These are phyloP conservation scores for Pleomassaria siparia DNA, from an alignment of 2,329 filamentous ascomycete species.

Conservation along the genomic window DNA sequence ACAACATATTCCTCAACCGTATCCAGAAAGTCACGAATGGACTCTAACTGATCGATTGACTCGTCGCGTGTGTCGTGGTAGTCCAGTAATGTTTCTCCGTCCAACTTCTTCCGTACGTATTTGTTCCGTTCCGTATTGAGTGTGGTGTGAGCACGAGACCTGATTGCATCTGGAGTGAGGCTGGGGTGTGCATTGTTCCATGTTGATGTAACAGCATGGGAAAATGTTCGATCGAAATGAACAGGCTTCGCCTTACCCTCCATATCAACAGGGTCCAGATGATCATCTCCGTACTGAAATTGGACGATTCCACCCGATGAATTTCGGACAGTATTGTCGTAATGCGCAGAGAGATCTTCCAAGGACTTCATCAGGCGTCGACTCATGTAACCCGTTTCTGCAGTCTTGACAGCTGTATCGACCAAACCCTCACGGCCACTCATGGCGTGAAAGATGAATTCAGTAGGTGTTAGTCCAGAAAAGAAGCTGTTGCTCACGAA, in stretches of 20 bases:
- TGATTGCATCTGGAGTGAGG: constrained; percentile 73
- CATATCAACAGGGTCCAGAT: constrained; percentile 96
- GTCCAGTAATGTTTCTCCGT: constrained; percentile 52
- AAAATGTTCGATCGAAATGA: constrained; percentile 88
- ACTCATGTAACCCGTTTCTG: constrained; percentile 99
- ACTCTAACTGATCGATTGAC: constrained; percentile 62
- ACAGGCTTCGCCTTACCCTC: constrained; percentile 91
- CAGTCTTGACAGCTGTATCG: constrained; percentile 98
- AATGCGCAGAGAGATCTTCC: constrained; percentile 89
- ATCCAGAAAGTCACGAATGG: constrained; percentile 77
- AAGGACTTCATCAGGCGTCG: constrained; percentile 96
- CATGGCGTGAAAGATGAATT: constrained; percentile 98
- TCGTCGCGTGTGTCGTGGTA: constrained; percentile 72
- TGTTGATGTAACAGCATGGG: constrained; percentile 72
- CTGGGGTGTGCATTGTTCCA: constrained; percentile 76
- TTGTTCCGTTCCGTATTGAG: constrained; percentile 69
- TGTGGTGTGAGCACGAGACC: constrained; percentile 65
- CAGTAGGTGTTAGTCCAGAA: constrained; percentile 81
- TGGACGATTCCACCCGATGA: constrained; percentile 88
- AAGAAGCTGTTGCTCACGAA: constrained; percentile 99
- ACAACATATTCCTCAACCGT: constrained; percentile 74
- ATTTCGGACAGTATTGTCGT: constrained; percentile 92
- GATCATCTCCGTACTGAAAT: constrained; percentile 96
- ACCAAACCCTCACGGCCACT: constrained; percentile 97
- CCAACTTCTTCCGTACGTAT: constrained; percentile 35